phyloP scores from a whole-genome alignment of 345 rosid genomes.

The Kandelia obovata region DNA sequence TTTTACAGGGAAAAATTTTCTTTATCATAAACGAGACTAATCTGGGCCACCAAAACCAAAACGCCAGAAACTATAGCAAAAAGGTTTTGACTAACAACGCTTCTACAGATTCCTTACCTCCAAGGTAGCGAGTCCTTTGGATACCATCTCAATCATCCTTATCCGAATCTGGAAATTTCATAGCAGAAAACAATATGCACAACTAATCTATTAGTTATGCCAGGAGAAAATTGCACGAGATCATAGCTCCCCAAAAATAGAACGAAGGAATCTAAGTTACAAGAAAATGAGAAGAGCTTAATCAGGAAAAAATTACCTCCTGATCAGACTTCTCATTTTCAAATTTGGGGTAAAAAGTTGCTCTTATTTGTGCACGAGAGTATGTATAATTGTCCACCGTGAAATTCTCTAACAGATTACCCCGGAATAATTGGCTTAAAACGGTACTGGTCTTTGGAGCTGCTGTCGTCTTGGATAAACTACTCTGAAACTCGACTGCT shows the following conservation, averaged over 20 bases:
- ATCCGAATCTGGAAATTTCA: constrained; percentile 54
- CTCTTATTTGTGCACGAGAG: constrained; percentile 75
- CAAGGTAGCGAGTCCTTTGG: constrained; percentile 72
- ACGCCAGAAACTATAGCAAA: background rate
- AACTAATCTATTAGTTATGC: background rate
- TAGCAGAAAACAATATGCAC: constrained; percentile 5
- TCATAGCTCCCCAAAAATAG: background rate
- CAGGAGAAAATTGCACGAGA: background rate
- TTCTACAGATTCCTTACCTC: constrained; percentile 51
- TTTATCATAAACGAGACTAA: background rate
- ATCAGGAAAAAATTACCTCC: constrained; percentile 49
- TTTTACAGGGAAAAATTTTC: background rate
- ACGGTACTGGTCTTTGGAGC: constrained; percentile 22
- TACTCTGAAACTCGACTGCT: constrained; percentile 9
- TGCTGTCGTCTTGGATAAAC: constrained; percentile 23
- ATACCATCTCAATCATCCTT: constrained; percentile 89
- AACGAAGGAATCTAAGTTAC: background rate
- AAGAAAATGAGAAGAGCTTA: background rate
- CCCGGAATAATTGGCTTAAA: constrained; percentile 48
- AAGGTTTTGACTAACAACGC: background rate
- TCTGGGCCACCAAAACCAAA: background rate
- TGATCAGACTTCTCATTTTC: constrained; percentile 99
- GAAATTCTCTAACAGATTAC: constrained; percentile 52
- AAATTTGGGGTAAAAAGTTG: constrained; percentile 94
- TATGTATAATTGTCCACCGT: constrained; percentile 60